These are phyloP conservation scores for Aureobasidium melanogenum DNA, from an alignment of 2,329 filamentous ascomycete genomes.

Conservation along the genomic window DNA sequence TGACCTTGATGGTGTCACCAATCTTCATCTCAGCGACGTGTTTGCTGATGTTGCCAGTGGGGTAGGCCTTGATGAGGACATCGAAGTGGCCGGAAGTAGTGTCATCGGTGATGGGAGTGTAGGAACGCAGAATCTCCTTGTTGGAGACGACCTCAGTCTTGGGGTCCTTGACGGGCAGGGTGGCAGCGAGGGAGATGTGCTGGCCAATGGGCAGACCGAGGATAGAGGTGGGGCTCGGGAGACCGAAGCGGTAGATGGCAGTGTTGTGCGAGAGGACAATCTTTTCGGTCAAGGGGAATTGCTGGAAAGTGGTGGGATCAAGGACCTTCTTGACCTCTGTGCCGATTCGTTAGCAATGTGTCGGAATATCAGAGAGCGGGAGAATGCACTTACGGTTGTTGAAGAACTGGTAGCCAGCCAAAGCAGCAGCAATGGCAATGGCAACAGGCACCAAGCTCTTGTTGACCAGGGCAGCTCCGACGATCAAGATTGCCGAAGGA, in stretches of 20 bases:
- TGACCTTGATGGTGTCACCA: slow-evolving; percentile 81
- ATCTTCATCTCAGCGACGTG: slow-evolving; percentile 75
- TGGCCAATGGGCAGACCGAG: slow-evolving; percentile 69
- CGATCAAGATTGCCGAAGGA: slow-evolving; percentile 67
- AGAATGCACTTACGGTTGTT: slow-evolving; percentile 51
- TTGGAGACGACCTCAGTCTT: slow-evolving; percentile 59
- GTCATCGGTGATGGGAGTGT: slow-evolving; percentile 86
- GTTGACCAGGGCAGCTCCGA: slow-evolving; percentile 72
- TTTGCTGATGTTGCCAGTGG: slow-evolving; percentile 94
- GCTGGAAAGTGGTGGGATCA: slow-evolving; percentile 79
- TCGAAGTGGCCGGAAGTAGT: slow-evolving; percentile 88
- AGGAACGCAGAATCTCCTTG: slow-evolving; percentile 83
- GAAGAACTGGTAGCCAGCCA: slow-evolving; percentile 65
- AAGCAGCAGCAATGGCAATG: slow-evolving; percentile 52
- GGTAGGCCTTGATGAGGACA: slow-evolving; percentile 95
- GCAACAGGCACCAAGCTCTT: slow-evolving; percentile 67
- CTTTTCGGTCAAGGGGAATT: slow-evolving; percentile 91
- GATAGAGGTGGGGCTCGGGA: slow-evolving; percentile 68
- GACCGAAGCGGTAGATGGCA: slow-evolving; percentile 93
- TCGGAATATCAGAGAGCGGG: not conserved
- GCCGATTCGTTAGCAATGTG: not conserved
- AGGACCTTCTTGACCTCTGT: slow-evolving; percentile 72
- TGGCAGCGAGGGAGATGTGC: slow-evolving; percentile 91
- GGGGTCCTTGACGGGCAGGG: slow-evolving; percentile 56
- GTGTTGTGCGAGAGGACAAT: slow-evolving; percentile 96